Evolutionary conservation across 805 yeast genomes (phyloP).

Genomic region (Ogataea parapolymorpha): DNA sequence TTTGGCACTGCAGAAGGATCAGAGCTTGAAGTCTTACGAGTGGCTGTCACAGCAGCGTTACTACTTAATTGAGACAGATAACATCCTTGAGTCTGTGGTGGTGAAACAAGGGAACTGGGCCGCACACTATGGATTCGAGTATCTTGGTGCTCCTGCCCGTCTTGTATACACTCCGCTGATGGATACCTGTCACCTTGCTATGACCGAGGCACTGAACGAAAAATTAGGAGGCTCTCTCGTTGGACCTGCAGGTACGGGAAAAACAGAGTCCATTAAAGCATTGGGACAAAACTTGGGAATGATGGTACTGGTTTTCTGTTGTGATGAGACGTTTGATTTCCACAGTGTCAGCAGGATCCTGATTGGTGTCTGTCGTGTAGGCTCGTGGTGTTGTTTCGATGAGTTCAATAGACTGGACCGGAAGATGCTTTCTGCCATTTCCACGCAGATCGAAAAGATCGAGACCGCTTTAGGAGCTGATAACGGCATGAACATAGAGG

Average conservation of each 20-base stretch:
- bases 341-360: slow-evolving; percentile 75
- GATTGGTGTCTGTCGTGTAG: slow-evolving; percentile 74
- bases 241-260: slow-evolving; percentile 98
- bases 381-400: slow-evolving; percentile 96
- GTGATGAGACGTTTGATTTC: slow-evolving; percentile 86
- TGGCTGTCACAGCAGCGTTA: slow-evolving; percentile 59
- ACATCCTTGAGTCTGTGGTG: slow-evolving; percentile 28
- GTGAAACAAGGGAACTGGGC: slow-evolving; percentile 52
- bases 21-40: slow-evolving; percentile 20
- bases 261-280: slow-evolving; percentile 87
- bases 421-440: slow-evolving; percentile 74
- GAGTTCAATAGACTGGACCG: slow-evolving; percentile 83
- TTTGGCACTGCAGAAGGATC: not conserved
- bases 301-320: slow-evolving; percentile 81
- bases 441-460: slow-evolving; percentile 73
- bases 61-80: slow-evolving; percentile 32
- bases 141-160: slow-evolving; percentile 68
- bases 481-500: slow-evolving; percentile 30
- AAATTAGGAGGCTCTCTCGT: slow-evolving; percentile 84
- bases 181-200: slow-evolving; percentile 57
- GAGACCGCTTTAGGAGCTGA: slow-evolving; percentile 46
- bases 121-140: slow-evolving; percentile 75
- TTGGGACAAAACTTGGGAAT: slow-evolving; percentile 76
- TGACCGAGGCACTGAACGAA: slow-evolving; percentile 72
- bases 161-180: slow-evolving; percentile 76